A percentile compares a stretch with the other conserved stretches of the same genome.
These are phyloP conservation scores for Fusarium agapanthi DNA, from an alignment of 2,329 filamentous ascomycete species.

Conservation along the genomic window DNA sequence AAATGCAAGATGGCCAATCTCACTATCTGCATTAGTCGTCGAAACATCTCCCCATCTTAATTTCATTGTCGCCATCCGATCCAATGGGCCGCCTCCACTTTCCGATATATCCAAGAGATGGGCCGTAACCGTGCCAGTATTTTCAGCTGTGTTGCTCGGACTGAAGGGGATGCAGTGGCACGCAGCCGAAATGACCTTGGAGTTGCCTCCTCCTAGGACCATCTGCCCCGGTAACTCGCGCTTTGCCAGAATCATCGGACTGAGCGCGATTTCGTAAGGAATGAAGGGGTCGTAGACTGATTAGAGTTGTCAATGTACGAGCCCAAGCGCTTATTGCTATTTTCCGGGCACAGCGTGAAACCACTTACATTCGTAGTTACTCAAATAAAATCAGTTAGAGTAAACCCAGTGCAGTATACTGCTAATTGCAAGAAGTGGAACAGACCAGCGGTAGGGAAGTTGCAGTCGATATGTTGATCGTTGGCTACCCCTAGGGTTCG, in stretches of 20 bases:
- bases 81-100: background rate
- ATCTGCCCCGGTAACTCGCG: background rate
- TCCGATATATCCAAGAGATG: background rate
- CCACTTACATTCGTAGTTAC: background rate
- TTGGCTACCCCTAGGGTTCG: background rate
- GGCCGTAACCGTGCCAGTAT: accelerated
- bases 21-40: background rate
- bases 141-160: background rate
- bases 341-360: background rate
- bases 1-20: background rate
- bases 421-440: background rate
- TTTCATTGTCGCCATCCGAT: background rate
- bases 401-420: background rate
- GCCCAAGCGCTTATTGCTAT: accelerated
- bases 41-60: background rate
- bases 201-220: background rate
- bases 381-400: background rate
- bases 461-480: background rate
- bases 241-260: background rate
- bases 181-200: background rate
- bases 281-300: background rate
- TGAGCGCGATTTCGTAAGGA: background rate
- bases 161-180: background rate
- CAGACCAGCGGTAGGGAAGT: background rate
- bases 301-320: background rate